phyloP scores from a whole-genome alignment of 2,329 filamentous ascomycete genomes.

The Arachnomyces sp. region DNA sequence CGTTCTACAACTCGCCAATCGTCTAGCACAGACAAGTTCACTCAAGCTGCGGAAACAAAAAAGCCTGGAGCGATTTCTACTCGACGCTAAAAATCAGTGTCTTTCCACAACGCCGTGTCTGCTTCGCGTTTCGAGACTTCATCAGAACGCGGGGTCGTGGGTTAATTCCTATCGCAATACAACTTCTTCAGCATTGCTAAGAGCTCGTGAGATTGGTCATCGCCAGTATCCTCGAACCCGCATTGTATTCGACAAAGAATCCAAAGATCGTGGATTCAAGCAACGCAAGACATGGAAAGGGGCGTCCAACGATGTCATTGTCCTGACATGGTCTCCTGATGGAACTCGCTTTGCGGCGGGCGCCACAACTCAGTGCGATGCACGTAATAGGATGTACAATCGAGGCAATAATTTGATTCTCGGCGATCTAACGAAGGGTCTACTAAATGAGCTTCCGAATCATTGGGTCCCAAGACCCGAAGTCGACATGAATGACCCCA shows the following conservation, averaged over 20 bases:
- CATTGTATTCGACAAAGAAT: too few species aligned
- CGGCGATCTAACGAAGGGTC: conserved; percentile 37
- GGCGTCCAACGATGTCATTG: conserved; percentile 50
- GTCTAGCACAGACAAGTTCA: background rate
- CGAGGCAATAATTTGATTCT: conserved; percentile 48
- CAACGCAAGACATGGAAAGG: conserved; percentile 45
- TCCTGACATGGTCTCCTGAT: conserved; percentile 49
- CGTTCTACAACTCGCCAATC: background rate
- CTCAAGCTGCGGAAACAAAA: too few species aligned
- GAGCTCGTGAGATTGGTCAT: conserved; percentile 26
- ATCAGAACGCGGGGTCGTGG: background rate
- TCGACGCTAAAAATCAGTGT: too few species aligned
- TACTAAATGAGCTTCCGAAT: conserved; percentile 45
- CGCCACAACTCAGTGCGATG: conserved; percentile 48
- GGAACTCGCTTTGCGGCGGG: conserved; percentile 49
- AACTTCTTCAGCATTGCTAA: conserved; percentile 18
- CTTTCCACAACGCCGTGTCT: background rate
- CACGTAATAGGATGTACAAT: conserved; percentile 53
- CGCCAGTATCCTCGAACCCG: conserved; percentile 13
- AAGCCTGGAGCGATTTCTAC: too few species aligned
- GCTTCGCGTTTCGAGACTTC: conserved; percentile 3
- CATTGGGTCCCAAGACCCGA: conserved; percentile 41
- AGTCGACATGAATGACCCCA: conserved; percentile 38
- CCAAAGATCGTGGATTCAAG: conserved; percentile 21
- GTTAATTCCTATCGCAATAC: background rate